Base-by-base conservation (phyloP, 345 rosid species). In the Populus simonii region DNA sequence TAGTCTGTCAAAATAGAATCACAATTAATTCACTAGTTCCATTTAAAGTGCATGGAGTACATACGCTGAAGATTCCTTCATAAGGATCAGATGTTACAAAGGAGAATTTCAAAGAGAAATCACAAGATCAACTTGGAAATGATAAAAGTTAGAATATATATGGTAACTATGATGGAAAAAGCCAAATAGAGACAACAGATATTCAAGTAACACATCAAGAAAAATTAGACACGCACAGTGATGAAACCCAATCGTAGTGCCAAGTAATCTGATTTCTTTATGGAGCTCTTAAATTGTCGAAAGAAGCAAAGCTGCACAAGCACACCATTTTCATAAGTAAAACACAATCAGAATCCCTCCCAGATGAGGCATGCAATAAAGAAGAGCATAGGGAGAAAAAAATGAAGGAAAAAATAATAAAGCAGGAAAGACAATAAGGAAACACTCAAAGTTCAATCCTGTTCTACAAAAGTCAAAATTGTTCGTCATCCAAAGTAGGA, bases 181-280 rank as follows among this genome's bases (percentile, higher is more conserved):
- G 59, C 25, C 59, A 9, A 67, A 73, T 22, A 55, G 72, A 74
- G 80, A 23, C 66, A 76, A 38, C 33, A 18, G 3, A 36, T 31
- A n/a, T 3, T 12, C 11, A 84, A 49, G 17, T 6, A 68, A 73
- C 45, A 61, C 29, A 70, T 16, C 9, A 80, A 36, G 22, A 53
- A 55, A 27, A 63, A 75, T 43, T 38, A 74, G 86, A 70, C 78
- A 89, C 97, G 63, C 85, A 94, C 95, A 0, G 90, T 89, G 88
- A 94, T 87, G 90, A 92, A 91, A 74, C 97, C 97, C 75, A 90
- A 79, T 49, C 97, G 92, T 73, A 94, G 86, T 4, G 98, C 98
- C 74, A 92, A 85, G 88, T 92, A 94, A 76, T 94, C 98, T 65
- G 98, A 92, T 80, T 88, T 94, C 77, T 76, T 83, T 75, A 94